phyloP scores from a whole-genome alignment of 768 basidiomycete genomes.

The Calocera cornea region DNA sequence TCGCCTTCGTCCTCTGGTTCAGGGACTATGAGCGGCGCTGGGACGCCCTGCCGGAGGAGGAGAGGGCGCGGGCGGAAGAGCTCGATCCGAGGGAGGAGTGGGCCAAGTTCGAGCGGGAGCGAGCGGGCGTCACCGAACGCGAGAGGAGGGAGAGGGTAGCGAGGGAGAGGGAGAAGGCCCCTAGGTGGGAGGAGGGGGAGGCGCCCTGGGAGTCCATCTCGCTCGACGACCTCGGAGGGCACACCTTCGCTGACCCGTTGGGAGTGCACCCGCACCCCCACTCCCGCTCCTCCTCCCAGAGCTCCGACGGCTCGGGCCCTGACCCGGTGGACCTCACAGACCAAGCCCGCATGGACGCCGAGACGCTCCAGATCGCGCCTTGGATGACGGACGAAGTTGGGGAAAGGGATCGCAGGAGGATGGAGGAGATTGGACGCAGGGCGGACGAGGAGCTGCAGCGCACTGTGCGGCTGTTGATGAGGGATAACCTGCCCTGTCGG shows the following conservation, averaged over 20 bases:
- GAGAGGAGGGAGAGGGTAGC: not conserved
- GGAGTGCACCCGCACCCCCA: not conserved
- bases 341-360: not conserved
- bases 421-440: not conserved
- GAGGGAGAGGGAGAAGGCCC: not conserved
- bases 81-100: not conserved
- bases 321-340: not conserved
- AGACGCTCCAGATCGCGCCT: not conserved
- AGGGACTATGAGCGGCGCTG: not conserved
- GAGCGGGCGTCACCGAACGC: not conserved
- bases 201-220: not conserved
- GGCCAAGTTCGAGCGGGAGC: not conserved
- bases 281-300: not conserved
- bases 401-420: not conserved
- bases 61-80: not conserved
- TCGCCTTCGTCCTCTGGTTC: not conserved
- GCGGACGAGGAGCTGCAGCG: not conserved
- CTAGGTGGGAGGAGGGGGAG: not conserved
- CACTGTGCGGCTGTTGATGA: not conserved
- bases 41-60: not conserved
- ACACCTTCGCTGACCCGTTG: not conserved
- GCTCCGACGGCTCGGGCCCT: not conserved
- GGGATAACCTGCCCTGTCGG: not conserved
- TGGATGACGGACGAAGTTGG: not conserved
- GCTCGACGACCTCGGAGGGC: not conserved